Conservation (phyloP, 1,284 basidiomycete species). For the Vanrija sp. region DNA sequence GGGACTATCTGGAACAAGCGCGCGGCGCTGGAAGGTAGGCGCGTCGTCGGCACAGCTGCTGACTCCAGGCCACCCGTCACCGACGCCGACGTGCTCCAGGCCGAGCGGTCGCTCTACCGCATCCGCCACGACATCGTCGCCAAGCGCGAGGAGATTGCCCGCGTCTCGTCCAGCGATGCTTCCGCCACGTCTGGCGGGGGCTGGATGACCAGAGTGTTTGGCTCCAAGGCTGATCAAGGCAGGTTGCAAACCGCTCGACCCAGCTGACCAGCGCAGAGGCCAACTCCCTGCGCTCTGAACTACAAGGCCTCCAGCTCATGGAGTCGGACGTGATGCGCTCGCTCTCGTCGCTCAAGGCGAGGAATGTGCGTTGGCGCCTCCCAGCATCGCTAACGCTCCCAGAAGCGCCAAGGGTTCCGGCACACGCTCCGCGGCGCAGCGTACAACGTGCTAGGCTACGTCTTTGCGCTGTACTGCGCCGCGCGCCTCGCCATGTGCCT, state of each 20-base stretch:
- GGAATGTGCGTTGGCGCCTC: conserved; percentile 24
- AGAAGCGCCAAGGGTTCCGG: conserved; percentile 44
- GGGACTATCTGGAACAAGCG: conserved; percentile 42
- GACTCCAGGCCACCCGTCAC: conserved; percentile 18
- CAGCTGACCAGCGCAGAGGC: conserved; percentile 10
- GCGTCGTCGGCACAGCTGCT: conserved; percentile 1
- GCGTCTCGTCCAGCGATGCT: conserved; percentile 9
- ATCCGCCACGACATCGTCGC: conserved; percentile 41
- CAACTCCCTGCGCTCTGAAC: conserved; percentile 30
- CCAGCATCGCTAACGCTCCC: background rate
- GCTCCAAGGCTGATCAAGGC: conserved; percentile 31
- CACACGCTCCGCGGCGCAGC: conserved; percentile 36
- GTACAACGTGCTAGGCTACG: conserved; percentile 42
- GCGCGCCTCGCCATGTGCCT: conserved; percentile 46
- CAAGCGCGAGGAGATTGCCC: conserved; percentile 38
- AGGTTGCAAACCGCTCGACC: background rate
- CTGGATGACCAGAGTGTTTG: conserved; percentile 42
- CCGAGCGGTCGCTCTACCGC: conserved; percentile 46
- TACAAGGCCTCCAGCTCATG: conserved; percentile 42
- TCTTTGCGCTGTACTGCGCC: conserved; percentile 47
- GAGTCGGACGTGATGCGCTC: conserved; percentile 38
- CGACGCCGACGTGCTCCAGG: conserved; percentile 36
- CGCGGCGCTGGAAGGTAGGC: conserved; percentile 27
- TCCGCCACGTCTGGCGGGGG: conserved; percentile 11
- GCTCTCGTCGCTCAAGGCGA: conserved; percentile 37